A percentile compares a stretch with the other conserved stretches of the same genome.
These are phyloP conservation scores for Vigna unguiculata DNA, from an alignment of 306 rosid genomes.

Conservation along the genomic window DNA sequence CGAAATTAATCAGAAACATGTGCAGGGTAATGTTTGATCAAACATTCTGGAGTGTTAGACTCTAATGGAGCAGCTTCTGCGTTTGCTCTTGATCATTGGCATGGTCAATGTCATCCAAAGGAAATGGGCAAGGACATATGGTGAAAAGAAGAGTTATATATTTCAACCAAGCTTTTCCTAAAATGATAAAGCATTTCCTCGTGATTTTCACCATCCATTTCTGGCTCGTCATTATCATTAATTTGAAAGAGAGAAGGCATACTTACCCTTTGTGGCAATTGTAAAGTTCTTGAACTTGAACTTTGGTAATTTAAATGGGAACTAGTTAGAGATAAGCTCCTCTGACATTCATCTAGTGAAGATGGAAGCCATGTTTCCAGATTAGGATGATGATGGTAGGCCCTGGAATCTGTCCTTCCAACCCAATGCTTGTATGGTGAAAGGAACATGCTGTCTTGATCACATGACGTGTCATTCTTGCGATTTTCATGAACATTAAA, in stretches of 20 bases:
- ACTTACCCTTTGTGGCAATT: slow-evolving; percentile 47
- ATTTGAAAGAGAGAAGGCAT: slow-evolving; percentile 43
- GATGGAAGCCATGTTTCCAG: slow-evolving; percentile 55
- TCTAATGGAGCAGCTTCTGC: slow-evolving; percentile 41
- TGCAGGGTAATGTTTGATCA: slow-evolving; percentile 28
- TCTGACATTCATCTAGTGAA: slow-evolving; percentile 44
- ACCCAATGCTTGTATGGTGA: slow-evolving; percentile 52
- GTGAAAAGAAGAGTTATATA: slow-evolving; percentile 48
- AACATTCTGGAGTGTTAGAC: slow-evolving; percentile 18
- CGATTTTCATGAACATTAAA: slow-evolving; percentile 43
- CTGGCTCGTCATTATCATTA: slow-evolving; percentile 38
- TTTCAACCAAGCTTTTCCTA: slow-evolving; percentile 46
- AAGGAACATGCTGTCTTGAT: slow-evolving; percentile 45
- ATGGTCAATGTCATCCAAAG: slow-evolving; percentile 39
- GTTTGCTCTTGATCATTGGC: slow-evolving; percentile 41
- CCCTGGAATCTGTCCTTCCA: slow-evolving; percentile 43
- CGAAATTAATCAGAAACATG: slow-evolving; percentile 32
- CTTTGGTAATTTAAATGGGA: slow-evolving; percentile 45
- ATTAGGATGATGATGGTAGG: slow-evolving; percentile 41
- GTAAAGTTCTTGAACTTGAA: slow-evolving; percentile 46
- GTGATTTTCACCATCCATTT: slow-evolving; percentile 40
- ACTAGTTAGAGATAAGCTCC: slow-evolving; percentile 45
- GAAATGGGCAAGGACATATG: slow-evolving; percentile 49
- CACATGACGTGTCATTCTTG: slow-evolving; percentile 38
- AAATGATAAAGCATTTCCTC: slow-evolving; percentile 48